phyloP scores from a whole-genome alignment of 1,284 basidiomycete genomes.

The Sparassis latifolia region DNA sequence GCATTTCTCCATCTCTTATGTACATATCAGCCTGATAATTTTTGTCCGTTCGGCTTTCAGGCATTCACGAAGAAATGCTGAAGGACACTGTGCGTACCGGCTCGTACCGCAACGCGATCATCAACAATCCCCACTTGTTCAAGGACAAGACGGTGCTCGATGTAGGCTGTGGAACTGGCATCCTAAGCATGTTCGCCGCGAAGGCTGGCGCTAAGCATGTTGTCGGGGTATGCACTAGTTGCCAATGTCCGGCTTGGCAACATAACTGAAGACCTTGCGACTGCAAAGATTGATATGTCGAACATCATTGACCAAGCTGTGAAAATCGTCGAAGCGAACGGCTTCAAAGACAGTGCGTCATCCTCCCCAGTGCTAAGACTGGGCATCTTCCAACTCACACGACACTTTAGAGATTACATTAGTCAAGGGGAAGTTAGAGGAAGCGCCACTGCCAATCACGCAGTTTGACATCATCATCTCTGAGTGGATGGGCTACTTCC shows the following conservation, averaged over 20 bases:
- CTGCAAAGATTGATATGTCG: conserved; percentile 93
- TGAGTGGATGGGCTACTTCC: conserved; percentile 97
- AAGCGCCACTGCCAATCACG: conserved; percentile 77
- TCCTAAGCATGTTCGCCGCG: conserved; percentile 98
- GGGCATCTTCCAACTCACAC: no score
- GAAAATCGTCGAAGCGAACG: conserved; percentile 95
- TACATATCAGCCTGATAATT: not conserved
- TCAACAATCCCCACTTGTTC: conserved; percentile 95
- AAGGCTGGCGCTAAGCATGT: conserved; percentile 96
- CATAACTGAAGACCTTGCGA: conserved; percentile 1
- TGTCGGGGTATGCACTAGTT: conserved; percentile 64
- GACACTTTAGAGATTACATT: conserved; percentile 51
- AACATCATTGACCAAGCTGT: conserved; percentile 99
- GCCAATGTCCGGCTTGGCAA: not conserved
- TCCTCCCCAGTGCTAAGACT: not conserved
- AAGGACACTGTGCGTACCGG: conserved; percentile 96
- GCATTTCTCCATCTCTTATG: conserved; percentile 17
- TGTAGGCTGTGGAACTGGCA: conserved; percentile 98
- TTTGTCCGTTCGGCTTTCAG: conserved; percentile 22
- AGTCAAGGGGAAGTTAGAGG: conserved; percentile 98
- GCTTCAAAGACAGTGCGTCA: conserved; percentile 86
- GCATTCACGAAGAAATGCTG: conserved; percentile 99
- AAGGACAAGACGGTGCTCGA: conserved; percentile 95
- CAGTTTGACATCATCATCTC: conserved; percentile 99
- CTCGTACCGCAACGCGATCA: conserved; percentile 92